These are phyloP conservation scores for Sapria himalayana DNA, from an alignment of 345 rosid genomes.

Conservation along the genomic window DNA sequence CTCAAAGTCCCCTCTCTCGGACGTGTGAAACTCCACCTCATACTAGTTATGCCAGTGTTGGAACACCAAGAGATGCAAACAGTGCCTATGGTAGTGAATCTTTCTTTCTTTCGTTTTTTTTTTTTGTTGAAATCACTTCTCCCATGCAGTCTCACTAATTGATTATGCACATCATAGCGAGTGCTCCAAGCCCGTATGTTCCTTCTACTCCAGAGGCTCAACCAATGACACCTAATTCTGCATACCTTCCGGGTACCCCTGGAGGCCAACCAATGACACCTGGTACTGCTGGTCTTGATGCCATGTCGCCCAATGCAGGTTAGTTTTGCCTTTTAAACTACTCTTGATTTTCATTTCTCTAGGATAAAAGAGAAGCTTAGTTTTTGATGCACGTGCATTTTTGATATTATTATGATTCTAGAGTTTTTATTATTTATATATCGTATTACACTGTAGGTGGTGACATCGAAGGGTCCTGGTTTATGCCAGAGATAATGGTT, in stretches of 20 bases:
- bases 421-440: not conserved
- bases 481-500: slow-evolving; percentile 77
- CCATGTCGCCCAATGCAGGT: slow-evolving; percentile 88
- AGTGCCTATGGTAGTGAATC: slow-evolving; percentile 40
- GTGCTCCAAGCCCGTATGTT: slow-evolving; percentile 85
- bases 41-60: slow-evolving; percentile 73
- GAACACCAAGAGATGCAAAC: slow-evolving; percentile 74
- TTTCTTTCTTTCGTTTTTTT: not conserved
- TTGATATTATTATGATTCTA: not conserved
- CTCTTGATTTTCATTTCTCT: not conserved
- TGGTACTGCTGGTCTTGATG: slow-evolving; percentile 64
- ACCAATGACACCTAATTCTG: slow-evolving; percentile 81
- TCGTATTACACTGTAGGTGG: slow-evolving; percentile 28
- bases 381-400: too few species aligned
- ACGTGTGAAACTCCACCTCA: slow-evolving; percentile 90
- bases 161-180: slow-evolving; percentile 25
- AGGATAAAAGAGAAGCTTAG: too few species aligned
- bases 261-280: slow-evolving; percentile 99
- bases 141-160: slow-evolving; percentile 1
- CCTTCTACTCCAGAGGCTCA: slow-evolving; percentile 87
- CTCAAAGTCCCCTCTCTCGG: slow-evolving; percentile 86
- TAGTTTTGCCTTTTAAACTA: not conserved
- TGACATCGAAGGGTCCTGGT: slow-evolving; percentile 63
- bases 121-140: too few species aligned
- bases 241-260: slow-evolving; percentile 85